phyloP scores from a whole-genome alignment of 768 basidiomycete species.

The Leccinum longicurvipes region DNA sequence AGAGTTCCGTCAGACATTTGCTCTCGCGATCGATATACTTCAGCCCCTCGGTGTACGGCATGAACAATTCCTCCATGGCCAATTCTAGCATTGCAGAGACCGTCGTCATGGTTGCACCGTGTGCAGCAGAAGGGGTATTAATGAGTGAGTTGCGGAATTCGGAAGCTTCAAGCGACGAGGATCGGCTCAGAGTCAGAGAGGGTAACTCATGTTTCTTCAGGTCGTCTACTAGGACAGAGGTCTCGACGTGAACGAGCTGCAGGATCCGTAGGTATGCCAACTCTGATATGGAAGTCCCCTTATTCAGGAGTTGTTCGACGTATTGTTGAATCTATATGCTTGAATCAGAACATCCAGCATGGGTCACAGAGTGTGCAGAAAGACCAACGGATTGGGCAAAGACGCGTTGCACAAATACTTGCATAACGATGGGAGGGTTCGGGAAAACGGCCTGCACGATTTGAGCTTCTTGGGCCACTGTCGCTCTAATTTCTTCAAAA shows the following conservation, averaged over 20 bases:
- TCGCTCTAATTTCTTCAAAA: constrained; percentile 83
- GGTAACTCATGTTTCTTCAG: constrained; percentile 88
- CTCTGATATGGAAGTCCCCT: constrained; percentile 73
- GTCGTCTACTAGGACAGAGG: constrained; percentile 80
- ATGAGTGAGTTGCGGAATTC: constrained; percentile 59
- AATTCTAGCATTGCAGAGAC: constrained; percentile 88
- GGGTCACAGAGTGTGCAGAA: background rate
- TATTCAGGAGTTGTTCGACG: constrained; percentile 83
- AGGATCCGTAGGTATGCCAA: constrained; percentile 89
- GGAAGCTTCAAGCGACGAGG: constrained; percentile 54
- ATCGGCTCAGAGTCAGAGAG: constrained; percentile 53
- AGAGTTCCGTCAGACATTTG: constrained; percentile 76
- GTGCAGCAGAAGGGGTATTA: constrained; percentile 39
- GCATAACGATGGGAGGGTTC: constrained; percentile 94
- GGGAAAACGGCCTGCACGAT: constrained; percentile 99
- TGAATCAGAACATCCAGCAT: constrained; percentile 4
- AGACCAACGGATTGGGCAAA: constrained; percentile 90
- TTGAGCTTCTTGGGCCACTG: constrained; percentile 93
- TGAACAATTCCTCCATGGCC: constrained; percentile 94
- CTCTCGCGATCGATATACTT: constrained; percentile 92
- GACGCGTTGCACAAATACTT: constrained; percentile 94
- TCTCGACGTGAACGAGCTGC: constrained; percentile 80
- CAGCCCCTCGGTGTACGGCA: constrained; percentile 88
- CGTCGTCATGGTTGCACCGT: constrained; percentile 42
- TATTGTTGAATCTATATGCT: constrained; percentile 86